Percentiles rank a stretch among this genome's conserved stretches.
These are phyloP conservation scores for Fagopyrum homotropicum DNA, from an alignment of 148 eudicot genomes.

Conservation along the genomic window DNA sequence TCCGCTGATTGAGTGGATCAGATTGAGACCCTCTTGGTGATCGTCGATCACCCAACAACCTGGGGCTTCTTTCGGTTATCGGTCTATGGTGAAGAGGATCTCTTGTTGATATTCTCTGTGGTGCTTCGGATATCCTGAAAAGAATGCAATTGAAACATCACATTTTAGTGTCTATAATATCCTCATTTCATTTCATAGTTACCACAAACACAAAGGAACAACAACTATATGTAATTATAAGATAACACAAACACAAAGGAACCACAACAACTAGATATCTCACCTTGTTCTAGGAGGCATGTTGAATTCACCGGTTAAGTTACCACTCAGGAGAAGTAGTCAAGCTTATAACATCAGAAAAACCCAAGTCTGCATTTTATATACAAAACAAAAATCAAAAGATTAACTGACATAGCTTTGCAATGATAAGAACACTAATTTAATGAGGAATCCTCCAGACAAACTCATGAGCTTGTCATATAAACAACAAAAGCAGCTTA, in stretches of 20 bases:
- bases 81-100: constrained; percentile 47
- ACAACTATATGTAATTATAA: too few species aligned
- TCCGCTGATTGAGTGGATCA: constrained; percentile 52
- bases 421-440: background rate
- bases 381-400: background rate
- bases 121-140: constrained; percentile 65
- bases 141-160: background rate
- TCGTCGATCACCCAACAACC: constrained; percentile 33
- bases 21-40: constrained; percentile 58
- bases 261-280: background rate
- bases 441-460: background rate
- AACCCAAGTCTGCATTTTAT: background rate
- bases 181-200: background rate
- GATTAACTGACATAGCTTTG: background rate
- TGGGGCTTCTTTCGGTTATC: constrained; percentile 47
- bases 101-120: constrained; percentile 55
- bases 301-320: background rate
- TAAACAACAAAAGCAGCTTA: background rate
- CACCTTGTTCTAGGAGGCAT: constrained; percentile 13
- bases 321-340: background rate
- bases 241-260: too few species aligned
- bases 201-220: background rate
- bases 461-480: background rate
- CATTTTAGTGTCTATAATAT: background rate
- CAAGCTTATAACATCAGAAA: background rate